These are phyloP conservation scores for Laguncularia racemosa DNA, from an alignment of 345 rosid genomes.

Conservation along the genomic window DNA sequence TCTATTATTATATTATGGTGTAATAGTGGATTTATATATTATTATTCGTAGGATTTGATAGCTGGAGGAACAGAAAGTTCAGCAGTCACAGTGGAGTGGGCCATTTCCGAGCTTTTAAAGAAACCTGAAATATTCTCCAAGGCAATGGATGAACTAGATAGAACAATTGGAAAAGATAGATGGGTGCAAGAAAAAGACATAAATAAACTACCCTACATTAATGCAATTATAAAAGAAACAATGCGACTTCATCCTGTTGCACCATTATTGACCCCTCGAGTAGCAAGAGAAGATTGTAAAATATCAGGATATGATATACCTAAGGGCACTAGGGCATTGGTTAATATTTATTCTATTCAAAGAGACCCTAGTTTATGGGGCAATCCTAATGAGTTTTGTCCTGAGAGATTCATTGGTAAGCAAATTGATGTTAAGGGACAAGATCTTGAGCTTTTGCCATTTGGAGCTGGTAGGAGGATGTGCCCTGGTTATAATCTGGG, in stretches of 20 bases:
- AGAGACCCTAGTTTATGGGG: slow-evolving; percentile 21
- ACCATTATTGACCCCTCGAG: slow-evolving; percentile 10
- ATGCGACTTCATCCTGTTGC: slow-evolving; percentile 19
- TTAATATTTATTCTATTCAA: slow-evolving; percentile 14
- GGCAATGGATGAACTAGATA: slow-evolving; percentile 27
- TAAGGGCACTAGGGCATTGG: slow-evolving; percentile 13
- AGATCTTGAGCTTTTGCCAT: slow-evolving; percentile 42
- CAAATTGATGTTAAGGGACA: slow-evolving; percentile 23
- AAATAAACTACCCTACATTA: slow-evolving; percentile 23
- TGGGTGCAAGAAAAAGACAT: slow-evolving; percentile 33
- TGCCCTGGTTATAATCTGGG: slow-evolving; percentile 24
- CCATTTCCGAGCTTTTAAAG: slow-evolving; percentile 20
- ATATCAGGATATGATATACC: slow-evolving; percentile 16
- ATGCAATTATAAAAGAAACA: slow-evolving; percentile 29
- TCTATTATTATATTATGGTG: no score
- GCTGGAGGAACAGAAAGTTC: slow-evolving; percentile 21
- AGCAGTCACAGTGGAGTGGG: slow-evolving; percentile 21
- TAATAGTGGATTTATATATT: no score
- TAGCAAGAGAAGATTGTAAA: slow-evolving; percentile 13
- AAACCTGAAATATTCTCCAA: slow-evolving; percentile 16
- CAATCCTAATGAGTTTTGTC: slow-evolving; percentile 13
- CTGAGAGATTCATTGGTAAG: slow-evolving; percentile 19
- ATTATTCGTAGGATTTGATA: slow-evolving; percentile 16
- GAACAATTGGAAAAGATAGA: slow-evolving; percentile 25
- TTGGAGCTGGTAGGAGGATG: slow-evolving; percentile 33